Evolutionary conservation across 768 basidiomycete genomes (phyloP), one percentile per base, ranked within the genome.

Genomic region (Kwoniella europaea): DNA sequence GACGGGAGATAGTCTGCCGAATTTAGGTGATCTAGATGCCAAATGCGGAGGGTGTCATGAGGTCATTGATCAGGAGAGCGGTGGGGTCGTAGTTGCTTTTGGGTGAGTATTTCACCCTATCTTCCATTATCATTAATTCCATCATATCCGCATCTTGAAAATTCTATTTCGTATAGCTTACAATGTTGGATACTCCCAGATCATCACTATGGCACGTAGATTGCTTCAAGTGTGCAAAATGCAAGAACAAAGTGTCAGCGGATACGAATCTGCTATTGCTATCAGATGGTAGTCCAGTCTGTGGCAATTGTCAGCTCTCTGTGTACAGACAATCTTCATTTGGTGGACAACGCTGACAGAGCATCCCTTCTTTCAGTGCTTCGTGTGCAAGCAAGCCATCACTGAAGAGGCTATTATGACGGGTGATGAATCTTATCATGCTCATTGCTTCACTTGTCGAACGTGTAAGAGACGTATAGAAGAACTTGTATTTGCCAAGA

Each of bases 401-500:
- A 90, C 95, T 67, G 95, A 99, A 85, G 97, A 99, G 81, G 97
- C 97, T 10, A 98, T 98, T 83, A 98, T 99, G 93, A 96, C 97
- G 7, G 97, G 86, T 62, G 94, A 99, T 84, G 97, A 98, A 82
- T 93, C 94, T 0, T 99, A 98, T 78, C 97, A 98, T 82, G 95
- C 97, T 5, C 92, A 94, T 74, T 99, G 97, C 85, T 99, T 99
- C 87, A 95, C 96, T 76, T 99, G 97, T 86, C 91, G 93, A 79
- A 91, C 94, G 63, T 99, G 97, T 86, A 89, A 89, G 82, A 91
- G 91, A 81, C 88, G 93, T 68, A 99, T 99, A 73, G 95, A 98
- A 84, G 97, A 99, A 83, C 89, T 98, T 63, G 94, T 98, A 67
- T 99, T 98, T 74, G 97, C 97, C 69, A 98, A 98, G 86, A 98